Evolutionary conservation across 2,329 filamentous ascomycete genomes (phyloP).

Genomic region (Ceratocystis cubensis): DNA sequence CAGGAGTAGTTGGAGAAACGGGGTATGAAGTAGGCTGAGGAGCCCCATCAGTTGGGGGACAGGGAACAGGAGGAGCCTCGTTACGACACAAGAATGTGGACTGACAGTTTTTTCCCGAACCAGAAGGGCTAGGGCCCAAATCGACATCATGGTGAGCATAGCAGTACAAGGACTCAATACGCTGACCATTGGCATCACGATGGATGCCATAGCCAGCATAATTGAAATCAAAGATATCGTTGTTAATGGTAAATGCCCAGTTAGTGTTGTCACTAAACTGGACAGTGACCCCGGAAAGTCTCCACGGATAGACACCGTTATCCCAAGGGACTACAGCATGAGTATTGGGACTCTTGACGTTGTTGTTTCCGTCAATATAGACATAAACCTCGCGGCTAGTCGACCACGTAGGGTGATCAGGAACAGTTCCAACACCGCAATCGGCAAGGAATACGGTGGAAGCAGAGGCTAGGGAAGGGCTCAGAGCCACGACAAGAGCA

Average conservation of each 20-base stretch:
- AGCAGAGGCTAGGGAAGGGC: not conserved
- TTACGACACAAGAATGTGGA: slow-evolving; percentile 14
- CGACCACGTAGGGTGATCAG: slow-evolving; percentile 9
- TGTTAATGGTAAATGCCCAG: slow-evolving; percentile 16
- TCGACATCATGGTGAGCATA: slow-evolving; percentile 3
- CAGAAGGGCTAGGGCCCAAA: not conserved
- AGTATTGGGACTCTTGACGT: not conserved
- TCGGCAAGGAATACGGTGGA: slow-evolving; percentile 13
- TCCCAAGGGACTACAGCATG: not conserved
- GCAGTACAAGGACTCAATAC: slow-evolving; percentile 15
- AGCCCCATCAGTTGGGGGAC: not conserved
- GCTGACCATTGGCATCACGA: not conserved
- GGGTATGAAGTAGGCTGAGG: slow-evolving; percentile 6
- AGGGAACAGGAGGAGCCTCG: slow-evolving; percentile 10
- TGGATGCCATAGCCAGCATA: slow-evolving; percentile 18
- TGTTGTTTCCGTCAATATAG: slow-evolving; percentile 9
- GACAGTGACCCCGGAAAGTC: slow-evolving; percentile 11
- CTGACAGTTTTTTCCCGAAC: not conserved
- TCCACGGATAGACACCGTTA: slow-evolving; percentile 14
- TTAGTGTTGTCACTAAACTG: slow-evolving; percentile 9
- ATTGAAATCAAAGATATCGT: slow-evolving; percentile 10
- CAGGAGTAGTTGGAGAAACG: slow-evolving; percentile 4
- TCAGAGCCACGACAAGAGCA: slow-evolving; percentile 4
- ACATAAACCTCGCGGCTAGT: slow-evolving; percentile 9
- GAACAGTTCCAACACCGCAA: slow-evolving; percentile 12